Base-by-base conservation (phyloP, 31 red algal species). In the Asparagopsis taxiformis region DNA sequence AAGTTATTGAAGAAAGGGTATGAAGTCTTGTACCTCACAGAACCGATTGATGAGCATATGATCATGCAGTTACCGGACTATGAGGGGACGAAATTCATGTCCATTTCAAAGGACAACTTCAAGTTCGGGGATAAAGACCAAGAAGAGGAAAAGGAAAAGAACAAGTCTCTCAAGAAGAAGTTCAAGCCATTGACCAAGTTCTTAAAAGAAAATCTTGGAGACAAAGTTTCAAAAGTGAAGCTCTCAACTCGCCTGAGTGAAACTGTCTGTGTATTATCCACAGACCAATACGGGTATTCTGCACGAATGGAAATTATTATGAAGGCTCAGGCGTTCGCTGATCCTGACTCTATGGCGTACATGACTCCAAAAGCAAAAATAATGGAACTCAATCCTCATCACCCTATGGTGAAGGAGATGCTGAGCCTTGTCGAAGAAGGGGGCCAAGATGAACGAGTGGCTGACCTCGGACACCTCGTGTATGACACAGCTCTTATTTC, bases 11-110 rank as follows among this genome's bases (percentile, higher is more conserved):
- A 80, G 59, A 89, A 90, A 38, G 91, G 85, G 13, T 98, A 93
- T 59, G 95, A 98, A 59, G 89, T 93, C n/a, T 16, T 98, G 48
- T 98, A 84, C 46, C 70, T 98, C 32, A 87, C 72, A 17, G 90
- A 98, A 46, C 84, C 95, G 17, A 93, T 98, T 70, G 95, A 98
- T 57, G 95, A 98, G 74, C 82, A 93, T 51, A 89, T 93, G 95
- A 75, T 94, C 43, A 79, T 77, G 85, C 75, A 90, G 30, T 61
- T 93, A 46, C 82, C 85, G n/a, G 85, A 93, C 35, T 94, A 90
- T 51, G 90, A 93, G 63, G 85, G 90, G 22, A 84, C 80, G 24
- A 98, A 98, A 46, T 83, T 98, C 39, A 88, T 93, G 82, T 86
- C 86, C 3, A 80, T 88, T 46, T 81, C 78, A 13, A 93, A 93